Evolutionary conservation across 768 basidiomycete species (phyloP), one percentile per base, ranked within the genome.

Genomic region (Boletellus ananiceps): DNA sequence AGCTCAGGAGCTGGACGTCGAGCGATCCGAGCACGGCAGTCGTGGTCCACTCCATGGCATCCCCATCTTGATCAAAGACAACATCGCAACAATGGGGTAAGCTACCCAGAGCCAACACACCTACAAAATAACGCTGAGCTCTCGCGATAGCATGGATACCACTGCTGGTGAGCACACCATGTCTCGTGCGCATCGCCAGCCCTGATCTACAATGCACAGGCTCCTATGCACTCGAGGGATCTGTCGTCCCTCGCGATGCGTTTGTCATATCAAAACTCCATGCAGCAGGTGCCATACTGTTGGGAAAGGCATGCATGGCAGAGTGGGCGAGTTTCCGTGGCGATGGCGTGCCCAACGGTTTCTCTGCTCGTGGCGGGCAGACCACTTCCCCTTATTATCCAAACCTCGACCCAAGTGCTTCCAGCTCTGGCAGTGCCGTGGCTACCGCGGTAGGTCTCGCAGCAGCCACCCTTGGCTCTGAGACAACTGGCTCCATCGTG

Each of bases 41-140:
- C 70, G 79, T 37, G 74, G 80, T 9, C 61, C 63, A 6, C 56
- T 83, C 39, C 81, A 83, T 59, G 82, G 82, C 0, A 81, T 83
- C 46, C 82, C 81, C 1, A 63, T 83, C 25, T 57, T 83, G 16
- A 57, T 83, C 34, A 83, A 84, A 64, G 81, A 71, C 38, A 71
- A 72, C 45, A 69, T 71, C 18, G 70, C 67, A 3, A 72, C 71
- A 4, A 29, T 65, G n/a, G 64, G 67, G 60, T 68, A 44, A 50
- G 57, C 25, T 7, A 8, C 16, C 4, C 18, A 18, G 40, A n/a
- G 29, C 5, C 7, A 7, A 29, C 11, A 11, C 8, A 9, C 29
- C 29, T 29, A 11, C n/a, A 8, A 32, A n/a, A 18, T 9, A 8
- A 43, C 14, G 19, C 29, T 48, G 4, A 29, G 29, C 19, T n/a